Base-by-base conservation (phyloP, 495 filamentous ascomycete genomes). In the Podospora australis region DNA sequence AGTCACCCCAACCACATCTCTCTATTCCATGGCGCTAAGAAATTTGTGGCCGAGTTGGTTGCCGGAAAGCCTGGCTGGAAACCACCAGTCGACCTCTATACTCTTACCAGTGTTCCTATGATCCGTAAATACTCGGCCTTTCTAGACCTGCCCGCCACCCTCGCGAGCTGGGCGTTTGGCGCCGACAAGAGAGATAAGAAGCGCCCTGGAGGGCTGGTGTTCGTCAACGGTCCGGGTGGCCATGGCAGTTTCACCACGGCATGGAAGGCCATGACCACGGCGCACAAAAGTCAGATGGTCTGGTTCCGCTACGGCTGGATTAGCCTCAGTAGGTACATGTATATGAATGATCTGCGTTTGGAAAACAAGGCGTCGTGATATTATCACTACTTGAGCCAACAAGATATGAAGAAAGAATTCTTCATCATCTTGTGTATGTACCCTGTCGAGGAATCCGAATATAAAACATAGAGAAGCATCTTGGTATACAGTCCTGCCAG, bases 221-320 rank as follows among this genome's bases (percentile, higher is more conserved):
- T 84, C 60, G 74, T 94, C 40, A 94, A 77, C 61, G 77, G 77
- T 1, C 44, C 73, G 1, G 53, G 54, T 0, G 66, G 75, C 70
- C 32, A 56, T 72, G 59, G 83, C 61, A 65, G 83, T 61, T 78
- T 68, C 50, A 59, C 54, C 0, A 57, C 64, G 21, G 92, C 87
- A 36, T 83, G 88, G 70, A 72, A 68, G 36, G 92, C 92, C 14
- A 98, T 98, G 92, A 84, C 83, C 0, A 71, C 74, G 39, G 89
- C 82, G 8, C 92, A 98, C 69, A 71, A 79, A 72, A 96, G 90
- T 66, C 92, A 98, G 77, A 98, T 98, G 92, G 76, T 84, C 29
- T 98, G 92, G 92, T 98, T 97, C 61, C 78, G 92, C 8, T 97
- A 88, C 81, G 90, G 89, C 0, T 98, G 92, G 92, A 94, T 98